These are phyloP conservation scores for Amphicarpaea edgeworthii DNA, from an alignment of 306 rosid species.

Conservation along the genomic window DNA sequence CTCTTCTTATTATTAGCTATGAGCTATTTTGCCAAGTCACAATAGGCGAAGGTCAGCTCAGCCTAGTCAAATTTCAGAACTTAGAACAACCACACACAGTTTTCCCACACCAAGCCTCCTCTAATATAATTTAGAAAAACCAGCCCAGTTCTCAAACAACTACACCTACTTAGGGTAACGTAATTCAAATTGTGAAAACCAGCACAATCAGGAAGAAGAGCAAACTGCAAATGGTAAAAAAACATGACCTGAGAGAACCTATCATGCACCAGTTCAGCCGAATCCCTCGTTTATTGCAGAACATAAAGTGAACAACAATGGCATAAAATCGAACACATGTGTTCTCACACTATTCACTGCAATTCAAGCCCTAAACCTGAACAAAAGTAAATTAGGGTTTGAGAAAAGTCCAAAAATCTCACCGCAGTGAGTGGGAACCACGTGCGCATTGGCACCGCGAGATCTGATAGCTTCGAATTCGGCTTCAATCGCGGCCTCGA, in stretches of 20 bases:
- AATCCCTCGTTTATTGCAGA: conserved; percentile 30
- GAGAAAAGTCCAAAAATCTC: conserved; percentile 43
- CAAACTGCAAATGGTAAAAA: conserved; percentile 7
- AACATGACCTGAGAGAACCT: conserved; percentile 5
- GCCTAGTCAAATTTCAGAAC: conserved; percentile 14
- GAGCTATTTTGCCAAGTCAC: background rate
- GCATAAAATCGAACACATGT: background rate
- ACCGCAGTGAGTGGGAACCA: conserved; percentile 91
- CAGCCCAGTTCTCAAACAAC: background rate
- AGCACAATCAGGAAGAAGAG: background rate
- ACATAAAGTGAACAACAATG: conserved; percentile 12
- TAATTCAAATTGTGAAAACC: conserved; percentile 5
- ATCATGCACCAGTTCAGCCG: conserved; percentile 28
- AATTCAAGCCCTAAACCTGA: background rate
- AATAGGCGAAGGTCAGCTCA: background rate
- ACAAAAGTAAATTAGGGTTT: conserved; percentile 48
- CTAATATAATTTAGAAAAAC: background rate
- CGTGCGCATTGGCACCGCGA: conserved; percentile 74
- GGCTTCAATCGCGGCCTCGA: conserved; percentile 77
- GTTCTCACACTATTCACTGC: conserved; percentile 23
- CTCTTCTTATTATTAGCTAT: no score
- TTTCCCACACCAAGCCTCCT: conserved; percentile 12
- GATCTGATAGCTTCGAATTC: conserved; percentile 83
- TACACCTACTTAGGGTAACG: conserved; percentile 8
- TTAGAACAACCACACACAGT: background rate